A percentile compares a stretch with the other conserved stretches of the same genome.
Evolutionary conservation across 2,329 filamentous ascomycete genomes (phyloP).

Genomic region (Phaeosphaeriaceae sp.): DNA sequence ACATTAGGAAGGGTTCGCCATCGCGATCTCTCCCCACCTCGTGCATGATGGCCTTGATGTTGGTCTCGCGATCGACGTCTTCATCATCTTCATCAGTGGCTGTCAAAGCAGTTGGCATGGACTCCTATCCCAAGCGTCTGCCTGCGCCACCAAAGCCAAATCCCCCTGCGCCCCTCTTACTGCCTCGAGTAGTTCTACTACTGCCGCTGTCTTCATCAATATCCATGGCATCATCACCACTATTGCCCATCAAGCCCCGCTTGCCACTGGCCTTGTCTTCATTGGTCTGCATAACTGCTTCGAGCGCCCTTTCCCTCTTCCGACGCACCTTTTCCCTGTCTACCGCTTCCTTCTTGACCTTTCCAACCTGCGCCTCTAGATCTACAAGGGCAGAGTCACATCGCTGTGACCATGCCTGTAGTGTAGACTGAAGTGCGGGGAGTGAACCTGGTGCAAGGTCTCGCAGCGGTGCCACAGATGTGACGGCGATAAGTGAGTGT

Average conservation of each 20-base stretch:
- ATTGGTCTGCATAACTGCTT: constrained; percentile 28
- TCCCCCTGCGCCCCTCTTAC: constrained; percentile 36
- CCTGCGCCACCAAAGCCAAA: constrained; percentile 36
- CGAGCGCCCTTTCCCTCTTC: constrained; percentile 51
- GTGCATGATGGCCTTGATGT: background rate
- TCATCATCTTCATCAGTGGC: background rate
- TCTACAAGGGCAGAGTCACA: constrained; percentile 76
- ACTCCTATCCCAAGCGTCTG: constrained; percentile 32
- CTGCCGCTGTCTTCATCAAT: constrained; percentile 44
- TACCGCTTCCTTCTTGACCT: constrained; percentile 61
- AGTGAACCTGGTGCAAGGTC: constrained; percentile 80
- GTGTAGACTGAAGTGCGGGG: constrained; percentile 68
- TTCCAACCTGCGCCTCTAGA: constrained; percentile 76
- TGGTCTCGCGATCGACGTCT: background rate
- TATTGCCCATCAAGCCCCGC: constrained; percentile 23
- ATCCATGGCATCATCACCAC: constrained; percentile 46
- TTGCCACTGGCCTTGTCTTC: constrained; percentile 41
- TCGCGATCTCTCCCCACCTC: background rate
- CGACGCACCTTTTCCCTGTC: constrained; percentile 51
- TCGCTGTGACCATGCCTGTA: constrained; percentile 78
- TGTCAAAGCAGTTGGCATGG: background rate
- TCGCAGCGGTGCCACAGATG: constrained; percentile 81
- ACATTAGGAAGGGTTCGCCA: background rate
- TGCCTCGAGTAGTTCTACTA: constrained; percentile 30
- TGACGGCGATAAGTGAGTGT: constrained; percentile 75